Conservation (phyloP, 805 yeast genomes). For the Danielozyma ontarioensis region DNA sequence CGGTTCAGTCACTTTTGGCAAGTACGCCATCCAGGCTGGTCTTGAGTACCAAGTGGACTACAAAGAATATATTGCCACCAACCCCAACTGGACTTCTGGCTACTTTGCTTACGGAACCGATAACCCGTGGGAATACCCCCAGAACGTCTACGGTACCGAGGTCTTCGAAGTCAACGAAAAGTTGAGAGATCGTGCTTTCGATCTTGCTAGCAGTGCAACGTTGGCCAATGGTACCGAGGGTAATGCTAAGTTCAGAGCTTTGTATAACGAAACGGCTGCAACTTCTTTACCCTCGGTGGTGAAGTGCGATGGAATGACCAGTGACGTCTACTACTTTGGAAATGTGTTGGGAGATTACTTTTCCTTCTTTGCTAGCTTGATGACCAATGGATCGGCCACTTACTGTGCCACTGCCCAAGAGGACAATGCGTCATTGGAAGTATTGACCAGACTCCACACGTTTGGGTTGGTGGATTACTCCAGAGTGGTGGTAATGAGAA, state of each 20-base stretch:
- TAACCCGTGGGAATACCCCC: slow-evolving; percentile 15
- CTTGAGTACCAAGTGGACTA: slow-evolving; percentile 15
- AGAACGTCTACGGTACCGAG: slow-evolving; percentile 15
- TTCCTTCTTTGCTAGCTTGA: slow-evolving; percentile 9
- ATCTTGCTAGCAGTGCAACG: slow-evolving; percentile 11
- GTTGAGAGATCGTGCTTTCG: slow-evolving; percentile 16
- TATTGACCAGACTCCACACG: slow-evolving; percentile 12
- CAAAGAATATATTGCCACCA: slow-evolving; percentile 10
- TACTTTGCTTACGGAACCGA: slow-evolving; percentile 16
- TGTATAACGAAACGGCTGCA: slow-evolving; percentile 12
- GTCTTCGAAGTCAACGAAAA: slow-evolving; percentile 16
- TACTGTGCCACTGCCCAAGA: slow-evolving; percentile 18
- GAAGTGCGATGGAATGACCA: slow-evolving; percentile 14
- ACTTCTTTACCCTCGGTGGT: slow-evolving; percentile 10
- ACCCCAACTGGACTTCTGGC: slow-evolving; percentile 15
- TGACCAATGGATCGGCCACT: slow-evolving; percentile 15
- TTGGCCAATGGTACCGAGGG: slow-evolving; percentile 12
- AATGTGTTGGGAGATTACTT: slow-evolving; percentile 16
- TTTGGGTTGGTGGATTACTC: slow-evolving; percentile 14
- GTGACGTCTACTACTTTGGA: slow-evolving; percentile 17
- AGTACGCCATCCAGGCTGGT: slow-evolving; percentile 17
- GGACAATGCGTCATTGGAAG: slow-evolving; percentile 18
- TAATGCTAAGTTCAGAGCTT: slow-evolving; percentile 10
- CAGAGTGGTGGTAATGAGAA: slow-evolving; percentile 15
- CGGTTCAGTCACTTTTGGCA: slow-evolving; percentile 16